These are phyloP conservation scores for Cryptosporidium felis DNA, from an alignment of 169 alveolate species.

Conservation along the genomic window DNA sequence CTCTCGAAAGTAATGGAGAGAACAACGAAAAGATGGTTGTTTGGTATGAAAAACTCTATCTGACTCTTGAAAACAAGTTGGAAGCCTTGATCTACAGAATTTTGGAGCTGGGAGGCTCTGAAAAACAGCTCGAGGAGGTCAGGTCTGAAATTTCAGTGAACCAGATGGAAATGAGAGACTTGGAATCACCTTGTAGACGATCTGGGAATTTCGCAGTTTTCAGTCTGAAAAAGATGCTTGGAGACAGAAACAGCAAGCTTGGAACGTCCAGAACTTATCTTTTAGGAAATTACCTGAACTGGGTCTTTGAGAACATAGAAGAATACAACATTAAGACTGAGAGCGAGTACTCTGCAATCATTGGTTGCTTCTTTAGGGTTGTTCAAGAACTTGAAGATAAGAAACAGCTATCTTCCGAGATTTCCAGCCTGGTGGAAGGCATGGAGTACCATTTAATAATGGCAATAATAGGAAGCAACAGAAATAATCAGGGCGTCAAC, in stretches of 20 bases:
- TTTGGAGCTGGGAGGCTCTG: too few relatives aligned
- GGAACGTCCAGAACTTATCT: not conserved
- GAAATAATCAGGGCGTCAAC: slow-evolving; percentile 31
- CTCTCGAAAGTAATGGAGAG: not conserved
- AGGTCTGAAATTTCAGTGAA: too few relatives aligned
- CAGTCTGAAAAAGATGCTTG: too few relatives aligned
- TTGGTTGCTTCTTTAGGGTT: slow-evolving; percentile 5
- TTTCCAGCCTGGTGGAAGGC: not conserved
- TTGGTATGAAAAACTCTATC: slow-evolving; percentile 6
- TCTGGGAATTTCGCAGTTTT: too few relatives aligned
- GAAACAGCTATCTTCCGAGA: not conserved
- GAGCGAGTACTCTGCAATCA: not conserved
- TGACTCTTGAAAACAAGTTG: slow-evolving; percentile 10
- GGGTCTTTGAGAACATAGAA: not conserved
- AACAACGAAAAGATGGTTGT: slow-evolving; percentile 3
- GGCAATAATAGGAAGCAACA: slow-evolving; percentile 16
- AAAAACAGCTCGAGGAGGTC: too few relatives aligned
- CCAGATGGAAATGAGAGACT: too few relatives aligned
- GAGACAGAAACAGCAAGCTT: not conserved
- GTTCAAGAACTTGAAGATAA: not conserved
- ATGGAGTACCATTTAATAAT: slow-evolving; percentile 38
- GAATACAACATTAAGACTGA: not conserved
- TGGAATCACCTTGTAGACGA: too few relatives aligned
- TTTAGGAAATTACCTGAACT: slow-evolving; percentile 20
- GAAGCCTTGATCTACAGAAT: too few relatives aligned